Conservation (phyloP, 192 early-diverging fungal genomes). For the Coemansia sp. region DNA sequence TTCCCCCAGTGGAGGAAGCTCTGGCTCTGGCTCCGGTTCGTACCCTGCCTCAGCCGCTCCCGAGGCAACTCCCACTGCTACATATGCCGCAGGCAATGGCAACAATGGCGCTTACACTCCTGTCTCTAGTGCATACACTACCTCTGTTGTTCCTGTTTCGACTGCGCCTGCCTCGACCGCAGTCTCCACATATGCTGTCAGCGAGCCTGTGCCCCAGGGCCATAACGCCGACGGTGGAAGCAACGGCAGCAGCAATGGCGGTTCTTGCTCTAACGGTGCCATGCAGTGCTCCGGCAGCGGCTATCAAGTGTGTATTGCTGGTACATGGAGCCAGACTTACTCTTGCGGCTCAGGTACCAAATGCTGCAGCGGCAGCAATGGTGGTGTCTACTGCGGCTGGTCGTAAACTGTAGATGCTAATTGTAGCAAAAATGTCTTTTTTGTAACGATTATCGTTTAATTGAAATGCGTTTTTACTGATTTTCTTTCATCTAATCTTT, state of each 20-base stretch:
- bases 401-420: background rate
- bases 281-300: constrained; percentile 14
- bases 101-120: background rate
- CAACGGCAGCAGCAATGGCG: constrained; percentile 2
- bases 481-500: background rate
- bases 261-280: constrained; percentile 10
- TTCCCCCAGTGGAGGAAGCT: constrained; percentile 14
- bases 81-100: background rate
- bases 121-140: background rate
- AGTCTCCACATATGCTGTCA: constrained; percentile 1
- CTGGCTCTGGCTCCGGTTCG: background rate
- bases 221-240: constrained; percentile 6
- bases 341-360: constrained; percentile 9
- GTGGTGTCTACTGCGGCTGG: constrained; percentile 14
- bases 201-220: background rate
- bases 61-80: no score
- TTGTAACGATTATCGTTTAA: no score
- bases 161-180: constrained; percentile 1
- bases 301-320: constrained; percentile 7
- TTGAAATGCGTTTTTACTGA: background rate
- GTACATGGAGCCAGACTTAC: constrained; percentile 15
- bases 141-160: constrained; percentile 9
- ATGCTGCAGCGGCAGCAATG: constrained; percentile 9
- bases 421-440: no score
- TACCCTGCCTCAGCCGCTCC: no score